phyloP scores from a whole-genome alignment of 495 filamentous ascomycete species.

The Lepraria neglecta region DNA sequence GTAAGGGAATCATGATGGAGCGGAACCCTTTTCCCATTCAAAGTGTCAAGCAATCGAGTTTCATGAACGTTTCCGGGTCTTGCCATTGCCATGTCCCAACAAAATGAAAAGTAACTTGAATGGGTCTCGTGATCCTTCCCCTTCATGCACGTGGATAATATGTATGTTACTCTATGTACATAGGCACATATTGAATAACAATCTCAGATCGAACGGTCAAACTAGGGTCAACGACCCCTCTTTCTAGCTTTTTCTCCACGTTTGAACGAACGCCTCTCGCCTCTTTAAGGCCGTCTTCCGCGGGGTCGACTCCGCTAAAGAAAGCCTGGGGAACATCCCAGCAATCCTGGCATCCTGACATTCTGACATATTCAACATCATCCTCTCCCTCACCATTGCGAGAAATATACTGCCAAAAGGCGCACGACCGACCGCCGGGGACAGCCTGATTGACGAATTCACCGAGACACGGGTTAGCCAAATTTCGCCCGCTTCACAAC shows the following conservation, averaged over 20 bases:
- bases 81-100: not conserved
- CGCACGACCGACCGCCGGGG: not conserved
- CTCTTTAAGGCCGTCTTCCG: conserved; percentile 12
- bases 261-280: conserved; percentile 17
- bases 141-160: no score
- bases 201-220: no score
- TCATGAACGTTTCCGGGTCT: not conserved
- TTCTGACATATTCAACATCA: conserved; percentile 11
- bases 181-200: no score
- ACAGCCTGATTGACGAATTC: not conserved
- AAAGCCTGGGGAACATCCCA: conserved; percentile 13
- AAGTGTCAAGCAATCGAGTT: not conserved
- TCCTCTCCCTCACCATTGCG: not conserved
- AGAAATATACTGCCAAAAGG: conserved; percentile 3
- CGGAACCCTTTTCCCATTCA: no score
- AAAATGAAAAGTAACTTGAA: not conserved
- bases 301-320: conserved; percentile 15
- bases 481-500: not conserved
- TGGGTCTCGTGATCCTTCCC: not conserved
- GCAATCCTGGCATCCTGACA: conserved; percentile 6
- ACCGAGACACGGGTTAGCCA: not conserved
- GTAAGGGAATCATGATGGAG: no score
- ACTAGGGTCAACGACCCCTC: conserved; percentile 9
- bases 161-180: no score
- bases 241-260: conserved; percentile 13